Percentiles rank a stretch among this genome's conserved stretches.
phyloP scores from a whole-genome alignment of 352 stramenopile species.

The Phytopythium vexans region DNA sequence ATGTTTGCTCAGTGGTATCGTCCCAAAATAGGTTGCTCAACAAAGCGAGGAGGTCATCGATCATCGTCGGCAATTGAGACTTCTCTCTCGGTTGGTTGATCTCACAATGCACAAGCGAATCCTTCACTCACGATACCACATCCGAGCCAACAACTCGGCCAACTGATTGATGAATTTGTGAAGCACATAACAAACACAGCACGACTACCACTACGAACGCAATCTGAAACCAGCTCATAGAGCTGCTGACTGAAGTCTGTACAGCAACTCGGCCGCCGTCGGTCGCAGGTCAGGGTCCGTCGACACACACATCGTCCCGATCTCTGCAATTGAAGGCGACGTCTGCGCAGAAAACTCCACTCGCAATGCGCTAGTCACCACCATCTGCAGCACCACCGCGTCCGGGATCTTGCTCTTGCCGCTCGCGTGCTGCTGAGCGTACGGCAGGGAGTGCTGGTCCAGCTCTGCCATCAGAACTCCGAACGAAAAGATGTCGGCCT shows the following conservation, averaged over 20 bases:
- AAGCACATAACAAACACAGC: no score
- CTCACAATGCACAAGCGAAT: no score
- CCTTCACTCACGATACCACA: no score
- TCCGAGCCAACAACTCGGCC: no score
- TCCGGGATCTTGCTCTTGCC: conserved; percentile 17
- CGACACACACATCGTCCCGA: conserved; percentile 23
- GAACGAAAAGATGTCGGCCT: conserved; percentile 23
- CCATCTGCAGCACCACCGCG: conserved; percentile 18
- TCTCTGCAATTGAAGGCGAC: conserved; percentile 18
- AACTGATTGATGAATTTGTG: no score
- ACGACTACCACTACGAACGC: no score
- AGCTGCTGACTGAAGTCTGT: conserved; percentile 19
- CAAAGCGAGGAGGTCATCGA: no score
- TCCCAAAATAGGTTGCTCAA: no score
- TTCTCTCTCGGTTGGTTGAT: no score
- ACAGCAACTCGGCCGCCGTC: conserved; percentile 44
- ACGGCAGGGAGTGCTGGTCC: conserved; percentile 24
- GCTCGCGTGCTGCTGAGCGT: conserved; percentile 5
- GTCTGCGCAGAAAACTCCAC: conserved; percentile 11
- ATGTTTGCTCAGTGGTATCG: no score
- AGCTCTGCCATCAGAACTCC: conserved; percentile 32
- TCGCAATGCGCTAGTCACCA: conserved; percentile 13
- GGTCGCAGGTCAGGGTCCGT: conserved; percentile 30
- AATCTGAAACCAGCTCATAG: no score
- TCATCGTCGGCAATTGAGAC: no score